These are phyloP conservation scores for Epichloe festucae DNA, from an alignment of 2,329 filamentous ascomycete genomes.

Conservation along the genomic window DNA sequence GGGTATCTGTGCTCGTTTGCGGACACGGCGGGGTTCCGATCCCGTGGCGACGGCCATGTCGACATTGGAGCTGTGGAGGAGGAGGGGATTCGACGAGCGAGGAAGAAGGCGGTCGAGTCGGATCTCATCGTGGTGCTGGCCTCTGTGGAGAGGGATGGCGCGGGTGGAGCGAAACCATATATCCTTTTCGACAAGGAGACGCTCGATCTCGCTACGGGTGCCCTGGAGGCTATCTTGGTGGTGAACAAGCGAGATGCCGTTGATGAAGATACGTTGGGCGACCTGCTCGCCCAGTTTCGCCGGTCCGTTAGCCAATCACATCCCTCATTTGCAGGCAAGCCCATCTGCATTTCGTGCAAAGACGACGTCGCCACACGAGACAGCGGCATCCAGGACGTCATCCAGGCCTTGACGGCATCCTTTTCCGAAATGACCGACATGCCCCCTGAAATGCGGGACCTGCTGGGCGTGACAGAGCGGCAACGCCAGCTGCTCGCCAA, in stretches of 20 bases:
- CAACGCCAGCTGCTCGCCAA: conserved; percentile 69
- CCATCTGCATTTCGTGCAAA: conserved; percentile 57
- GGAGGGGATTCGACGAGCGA: conserved; percentile 83
- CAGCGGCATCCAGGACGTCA: conserved; percentile 56
- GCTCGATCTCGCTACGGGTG: conserved; percentile 35
- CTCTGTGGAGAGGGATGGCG: conserved; percentile 47
- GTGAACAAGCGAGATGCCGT: conserved; percentile 51
- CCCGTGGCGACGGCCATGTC: conserved; percentile 13
- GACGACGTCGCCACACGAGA: conserved; percentile 31
- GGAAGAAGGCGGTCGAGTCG: conserved; percentile 65
- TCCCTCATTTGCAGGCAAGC: conserved; percentile 16
- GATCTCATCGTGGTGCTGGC: conserved; percentile 76
- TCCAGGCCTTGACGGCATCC: conserved; percentile 49
- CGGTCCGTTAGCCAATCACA: conserved; percentile 7
- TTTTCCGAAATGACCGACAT: conserved; percentile 63
- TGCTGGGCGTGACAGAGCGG: conserved; percentile 80
- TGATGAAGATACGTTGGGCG: conserved; percentile 18
- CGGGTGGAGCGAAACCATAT: conserved; percentile 14
- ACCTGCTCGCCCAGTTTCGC: conserved; percentile 29
- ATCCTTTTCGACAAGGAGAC: conserved; percentile 45
- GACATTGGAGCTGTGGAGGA: conserved; percentile 63
- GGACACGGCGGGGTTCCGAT: conserved; percentile 81
- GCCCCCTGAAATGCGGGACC: conserved; percentile 63
- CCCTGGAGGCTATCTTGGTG: conserved; percentile 38
- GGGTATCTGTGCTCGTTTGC: conserved; percentile 91